phyloP scores from a whole-genome alignment of 306 rosid species.

The Crataegus laevigata region DNA sequence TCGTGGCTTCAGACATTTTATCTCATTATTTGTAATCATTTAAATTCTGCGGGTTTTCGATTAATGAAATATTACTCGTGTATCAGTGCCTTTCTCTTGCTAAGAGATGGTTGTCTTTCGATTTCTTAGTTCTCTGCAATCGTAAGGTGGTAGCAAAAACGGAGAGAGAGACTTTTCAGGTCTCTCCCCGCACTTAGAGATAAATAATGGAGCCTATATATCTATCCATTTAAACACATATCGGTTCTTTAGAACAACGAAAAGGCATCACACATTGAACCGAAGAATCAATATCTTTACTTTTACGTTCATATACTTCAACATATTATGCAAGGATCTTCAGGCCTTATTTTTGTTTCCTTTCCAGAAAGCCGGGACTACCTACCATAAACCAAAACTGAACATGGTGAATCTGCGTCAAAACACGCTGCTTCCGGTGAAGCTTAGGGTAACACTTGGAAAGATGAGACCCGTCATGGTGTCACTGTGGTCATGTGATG shows the following conservation, averaged over 20 bases:
- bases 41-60: background rate
- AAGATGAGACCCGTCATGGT: constrained; percentile 8
- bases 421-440: constrained; percentile 16
- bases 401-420: background rate
- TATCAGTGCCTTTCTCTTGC: background rate
- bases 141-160: no score
- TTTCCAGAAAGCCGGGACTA: constrained; percentile 1
- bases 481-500: constrained; percentile 56
- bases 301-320: background rate
- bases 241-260: background rate
- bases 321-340: constrained; percentile 6
- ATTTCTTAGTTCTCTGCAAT: background rate
- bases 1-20: no score
- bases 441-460: background rate
- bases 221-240: background rate
- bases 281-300: background rate
- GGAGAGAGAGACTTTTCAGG: no score
- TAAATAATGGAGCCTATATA: background rate
- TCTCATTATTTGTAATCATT: no score
- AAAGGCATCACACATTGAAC: background rate
- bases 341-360: background rate
- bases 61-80: background rate
- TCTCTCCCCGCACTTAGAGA: background rate
- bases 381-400: constrained; percentile 18
- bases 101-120: background rate